Evolutionary conservation across 306 rosid species (phyloP).

Genomic region (Medicago lupulina): DNA sequence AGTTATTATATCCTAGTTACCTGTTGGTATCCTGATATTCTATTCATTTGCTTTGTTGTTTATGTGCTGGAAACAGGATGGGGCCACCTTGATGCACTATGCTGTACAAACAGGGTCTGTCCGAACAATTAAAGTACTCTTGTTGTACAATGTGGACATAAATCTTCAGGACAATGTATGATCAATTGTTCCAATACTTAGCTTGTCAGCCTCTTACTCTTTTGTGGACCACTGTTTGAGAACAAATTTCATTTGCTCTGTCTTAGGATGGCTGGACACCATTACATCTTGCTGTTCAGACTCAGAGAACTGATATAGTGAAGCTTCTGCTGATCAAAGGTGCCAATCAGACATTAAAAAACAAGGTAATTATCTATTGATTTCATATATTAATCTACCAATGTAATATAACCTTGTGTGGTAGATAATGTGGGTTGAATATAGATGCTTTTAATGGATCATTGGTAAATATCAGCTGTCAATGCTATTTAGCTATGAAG

Average conservation of each 20-base stretch:
- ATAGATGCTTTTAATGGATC: no score
- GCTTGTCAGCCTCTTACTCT: not conserved
- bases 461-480: no score
- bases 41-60: constrained; percentile 30
- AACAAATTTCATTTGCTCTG: constrained; percentile 25
- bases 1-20: constrained; percentile 13
- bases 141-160: constrained; percentile 81
- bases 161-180: constrained; percentile 83
- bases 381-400: constrained; percentile 1
- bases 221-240: constrained; percentile 25
- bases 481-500: no score
- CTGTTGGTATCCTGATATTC: constrained; percentile 15
- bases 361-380: constrained; percentile 59
- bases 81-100: constrained; percentile 92
- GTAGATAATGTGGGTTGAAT: no score
- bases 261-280: constrained; percentile 94
- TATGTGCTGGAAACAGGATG: constrained; percentile 66
- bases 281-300: constrained; percentile 88
- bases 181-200: constrained; percentile 11
- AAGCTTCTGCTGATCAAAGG: constrained; percentile 91
- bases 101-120: constrained; percentile 91
- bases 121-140: constrained; percentile 74
- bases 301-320: constrained; percentile 78
- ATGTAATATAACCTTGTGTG: constrained; percentile 17
- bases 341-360: constrained; percentile 75